Evolutionary conservation across 305 asterid genomes (phyloP).

Genomic region (Withania somnifera): DNA sequence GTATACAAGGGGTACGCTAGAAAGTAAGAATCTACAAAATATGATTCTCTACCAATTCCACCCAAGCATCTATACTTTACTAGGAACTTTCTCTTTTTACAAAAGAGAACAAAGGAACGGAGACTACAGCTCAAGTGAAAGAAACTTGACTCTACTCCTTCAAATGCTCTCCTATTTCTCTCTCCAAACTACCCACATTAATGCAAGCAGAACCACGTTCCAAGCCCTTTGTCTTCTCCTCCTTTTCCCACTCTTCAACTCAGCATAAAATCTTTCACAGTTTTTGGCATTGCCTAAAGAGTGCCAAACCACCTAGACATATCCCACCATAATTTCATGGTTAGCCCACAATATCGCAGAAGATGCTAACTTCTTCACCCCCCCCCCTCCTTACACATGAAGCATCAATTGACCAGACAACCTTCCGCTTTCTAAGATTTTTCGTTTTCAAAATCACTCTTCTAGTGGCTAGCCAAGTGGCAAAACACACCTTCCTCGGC

Average conservation of each 20-base stretch:
- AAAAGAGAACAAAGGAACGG: background rate
- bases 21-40: background rate
- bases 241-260: background rate
- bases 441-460: too few species aligned
- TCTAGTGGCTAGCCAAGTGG: too few species aligned
- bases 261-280: background rate
- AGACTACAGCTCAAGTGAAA: background rate
- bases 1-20: background rate
- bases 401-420: background rate
- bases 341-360: background rate
- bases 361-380: background rate
- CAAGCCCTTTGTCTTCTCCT: background rate
- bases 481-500: too few species aligned
- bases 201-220: background rate
- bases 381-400: background rate
- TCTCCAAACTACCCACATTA: background rate
- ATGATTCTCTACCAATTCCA: background rate
- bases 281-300: background rate
- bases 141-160: background rate
- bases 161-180: background rate
- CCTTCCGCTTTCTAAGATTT: background rate
- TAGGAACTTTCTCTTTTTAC: background rate
- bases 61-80: background rate
- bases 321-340: too few species aligned
- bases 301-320: background rate